phyloP scores from a whole-genome alignment of 179 eudicot species.

The Corrigiola litoralis region DNA sequence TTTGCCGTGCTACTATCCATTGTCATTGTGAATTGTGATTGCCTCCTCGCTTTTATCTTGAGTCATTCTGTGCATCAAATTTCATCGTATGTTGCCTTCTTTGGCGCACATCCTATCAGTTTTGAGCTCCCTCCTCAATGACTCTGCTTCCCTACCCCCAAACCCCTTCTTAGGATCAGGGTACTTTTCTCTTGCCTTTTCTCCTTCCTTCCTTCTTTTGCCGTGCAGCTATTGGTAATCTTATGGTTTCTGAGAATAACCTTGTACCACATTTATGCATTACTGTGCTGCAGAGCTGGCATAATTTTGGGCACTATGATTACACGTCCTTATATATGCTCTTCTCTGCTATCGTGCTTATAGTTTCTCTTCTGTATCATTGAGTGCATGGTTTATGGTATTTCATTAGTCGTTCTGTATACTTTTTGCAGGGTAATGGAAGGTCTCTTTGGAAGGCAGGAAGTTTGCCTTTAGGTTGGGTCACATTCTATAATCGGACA shows the following conservation, averaged over 20 bases:
- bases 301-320: neutral
- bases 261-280: too few relatives aligned
- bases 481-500: conserved; percentile 74
- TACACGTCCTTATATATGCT: neutral
- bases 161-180: neutral
- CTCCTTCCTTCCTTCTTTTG: neutral
- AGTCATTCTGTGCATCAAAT: neutral
- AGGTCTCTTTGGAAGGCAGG: conserved; percentile 74
- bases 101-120: neutral
- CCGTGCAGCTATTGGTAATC: too few relatives aligned
- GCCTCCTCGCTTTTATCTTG: neutral
- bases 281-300: too few relatives aligned
- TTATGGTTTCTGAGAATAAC: too few relatives aligned
- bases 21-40: neutral
- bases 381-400: neutral
- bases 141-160: neutral
- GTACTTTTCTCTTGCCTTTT: neutral
- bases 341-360: neutral
- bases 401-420: neutral
- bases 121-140: neutral
- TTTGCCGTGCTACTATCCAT: neutral
- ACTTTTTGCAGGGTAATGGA: conserved; percentile 57
- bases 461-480: conserved; percentile 89
- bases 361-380: neutral
- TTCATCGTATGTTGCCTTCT: neutral